Percentiles rank a stretch among this genome's conserved stretches.
Evolutionary conservation across 2,329 filamentous ascomycete genomes (phyloP).

Genomic region (Aphanocladium album): DNA sequence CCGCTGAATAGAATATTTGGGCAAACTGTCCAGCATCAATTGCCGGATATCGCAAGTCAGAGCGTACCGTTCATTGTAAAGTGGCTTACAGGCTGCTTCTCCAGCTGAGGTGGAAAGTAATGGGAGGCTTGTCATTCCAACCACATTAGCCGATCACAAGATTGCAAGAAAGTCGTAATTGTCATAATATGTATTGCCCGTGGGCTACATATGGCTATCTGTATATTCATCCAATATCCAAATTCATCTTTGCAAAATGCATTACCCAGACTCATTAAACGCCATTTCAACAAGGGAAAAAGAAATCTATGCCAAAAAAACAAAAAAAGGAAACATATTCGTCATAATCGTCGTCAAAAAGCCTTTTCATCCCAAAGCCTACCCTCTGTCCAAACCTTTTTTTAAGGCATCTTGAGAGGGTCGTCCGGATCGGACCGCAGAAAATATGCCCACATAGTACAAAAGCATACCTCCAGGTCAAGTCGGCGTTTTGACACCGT

Average conservation of each 20-base stretch:
- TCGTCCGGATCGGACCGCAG: neutral
- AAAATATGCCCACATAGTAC: neutral
- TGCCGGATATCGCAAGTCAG: too few relatives aligned
- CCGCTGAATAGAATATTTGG: too few relatives aligned
- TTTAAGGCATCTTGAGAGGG: neutral
- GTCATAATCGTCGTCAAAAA: constrained; percentile 7
- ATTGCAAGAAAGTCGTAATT: too few relatives aligned
- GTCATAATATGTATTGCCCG: neutral
- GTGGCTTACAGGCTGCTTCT: too few relatives aligned
- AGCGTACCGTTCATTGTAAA: too few relatives aligned
- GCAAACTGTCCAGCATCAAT: too few relatives aligned
- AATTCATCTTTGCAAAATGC: neutral
- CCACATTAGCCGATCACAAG: too few relatives aligned
- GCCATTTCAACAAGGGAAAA: neutral
- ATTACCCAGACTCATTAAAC: neutral
- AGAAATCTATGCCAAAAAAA: neutral
- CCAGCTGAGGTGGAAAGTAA: too few relatives aligned
- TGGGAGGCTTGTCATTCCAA: too few relatives aligned
- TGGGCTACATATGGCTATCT: neutral
- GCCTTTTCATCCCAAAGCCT: too few relatives aligned
- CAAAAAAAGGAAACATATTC: neutral
- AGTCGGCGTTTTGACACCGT: too few relatives aligned
- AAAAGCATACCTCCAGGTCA: too few relatives aligned
- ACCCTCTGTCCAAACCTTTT: neutral
- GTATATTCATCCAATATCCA: constrained; percentile 1